Evolutionary conservation across 306 rosid species (phyloP).

Genomic region (Abrus precatorius): DNA sequence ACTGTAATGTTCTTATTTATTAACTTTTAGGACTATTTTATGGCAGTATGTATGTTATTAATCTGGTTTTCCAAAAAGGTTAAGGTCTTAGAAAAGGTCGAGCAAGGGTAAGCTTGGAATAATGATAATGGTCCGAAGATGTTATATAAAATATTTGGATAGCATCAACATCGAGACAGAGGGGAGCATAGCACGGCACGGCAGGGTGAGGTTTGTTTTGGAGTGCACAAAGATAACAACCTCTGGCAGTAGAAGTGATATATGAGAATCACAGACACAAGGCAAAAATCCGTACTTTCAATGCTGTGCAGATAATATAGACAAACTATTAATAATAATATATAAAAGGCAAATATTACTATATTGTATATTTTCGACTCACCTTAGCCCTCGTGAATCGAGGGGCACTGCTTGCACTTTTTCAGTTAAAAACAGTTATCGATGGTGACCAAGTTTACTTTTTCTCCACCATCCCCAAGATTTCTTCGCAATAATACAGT

Average conservation of each 20-base stretch:
- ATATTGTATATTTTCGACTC: conserved; percentile 5
- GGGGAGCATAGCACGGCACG: conserved; percentile 24
- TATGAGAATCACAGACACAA: conserved; percentile 62
- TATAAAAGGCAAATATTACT: neutral
- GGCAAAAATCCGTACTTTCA: conserved; percentile 61
- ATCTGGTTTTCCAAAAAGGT: conserved; percentile 1
- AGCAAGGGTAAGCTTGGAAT: conserved; percentile 46
- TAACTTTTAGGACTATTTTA: too few species aligned
- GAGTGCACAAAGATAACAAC: conserved; percentile 86
- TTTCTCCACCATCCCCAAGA: conserved; percentile 53
- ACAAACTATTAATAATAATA: conserved; percentile 32
- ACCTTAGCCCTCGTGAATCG: conserved; percentile 72
- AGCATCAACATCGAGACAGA: conserved; percentile 44
- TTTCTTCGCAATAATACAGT: conserved; percentile 51
- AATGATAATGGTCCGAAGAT: neutral
- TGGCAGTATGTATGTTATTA: neutral
- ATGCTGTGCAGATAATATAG: conserved; percentile 36
- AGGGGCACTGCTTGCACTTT: conserved; percentile 68
- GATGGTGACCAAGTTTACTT: conserved; percentile 52
- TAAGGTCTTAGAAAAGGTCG: neutral
- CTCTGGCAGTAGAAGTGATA: conserved; percentile 70
- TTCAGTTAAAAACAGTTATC: conserved; percentile 65
- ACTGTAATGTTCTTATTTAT: too few species aligned
- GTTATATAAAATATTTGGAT: neutral
- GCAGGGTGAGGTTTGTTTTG: conserved; percentile 63